Evolutionary conservation across 2,329 filamentous ascomycete genomes (phyloP).

Genomic region (Boeremia lycopersici): DNA sequence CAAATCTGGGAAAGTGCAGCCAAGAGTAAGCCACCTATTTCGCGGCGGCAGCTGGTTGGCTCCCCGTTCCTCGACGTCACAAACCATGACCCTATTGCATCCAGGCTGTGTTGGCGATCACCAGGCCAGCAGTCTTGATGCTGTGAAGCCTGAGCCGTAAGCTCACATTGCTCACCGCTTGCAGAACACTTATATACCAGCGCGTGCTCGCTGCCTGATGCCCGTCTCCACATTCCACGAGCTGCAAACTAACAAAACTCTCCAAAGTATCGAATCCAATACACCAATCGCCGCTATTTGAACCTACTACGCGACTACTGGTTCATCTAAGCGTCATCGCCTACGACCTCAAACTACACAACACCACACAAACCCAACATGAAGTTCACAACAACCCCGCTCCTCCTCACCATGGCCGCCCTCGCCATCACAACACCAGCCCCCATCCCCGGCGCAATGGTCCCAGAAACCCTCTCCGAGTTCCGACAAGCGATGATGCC

Average conservation of each 20-base stretch:
- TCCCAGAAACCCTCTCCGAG: conserved; percentile 18
- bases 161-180: conserved; percentile 8
- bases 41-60: conserved; percentile 18
- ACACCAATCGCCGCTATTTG: neutral
- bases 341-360: neutral
- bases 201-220: neutral
- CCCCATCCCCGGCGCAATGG: conserved; percentile 18
- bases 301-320: neutral
- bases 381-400: conserved; percentile 31
- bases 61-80: conserved; percentile 17
- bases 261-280: neutral
- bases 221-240: neutral
- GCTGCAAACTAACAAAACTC: neutral
- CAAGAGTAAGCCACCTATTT: conserved; percentile 26
- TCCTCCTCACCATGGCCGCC: conserved; percentile 30
- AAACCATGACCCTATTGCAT: conserved; percentile 8
- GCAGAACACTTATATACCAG: neutral
- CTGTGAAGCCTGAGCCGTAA: conserved; percentile 3
- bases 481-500: conserved; percentile 13
- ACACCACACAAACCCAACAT: conserved; percentile 19
- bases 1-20: conserved; percentile 14
- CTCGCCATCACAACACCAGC: conserved; percentile 38
- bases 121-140: conserved; percentile 17
- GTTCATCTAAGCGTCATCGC: neutral
- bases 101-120: conserved; percentile 28